phyloP scores from a whole-genome alignment of 305 asterid species.

The Withania somnifera region DNA sequence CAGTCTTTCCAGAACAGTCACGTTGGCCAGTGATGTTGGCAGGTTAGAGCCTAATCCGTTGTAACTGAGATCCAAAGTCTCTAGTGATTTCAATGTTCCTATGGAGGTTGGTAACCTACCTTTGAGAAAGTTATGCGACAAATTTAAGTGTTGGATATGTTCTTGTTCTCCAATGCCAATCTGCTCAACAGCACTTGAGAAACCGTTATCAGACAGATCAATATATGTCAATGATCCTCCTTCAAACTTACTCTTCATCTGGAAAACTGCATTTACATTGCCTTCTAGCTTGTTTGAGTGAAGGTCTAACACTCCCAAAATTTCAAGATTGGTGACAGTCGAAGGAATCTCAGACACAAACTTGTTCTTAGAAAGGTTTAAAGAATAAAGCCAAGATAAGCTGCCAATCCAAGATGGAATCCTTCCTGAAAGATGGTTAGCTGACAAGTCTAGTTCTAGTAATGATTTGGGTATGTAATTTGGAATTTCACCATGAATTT shows the following conservation, averaged over 20 bases:
- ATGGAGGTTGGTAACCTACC: constrained; percentile 36
- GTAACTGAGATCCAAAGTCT: constrained; percentile 46
- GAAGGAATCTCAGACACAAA: constrained; percentile 32
- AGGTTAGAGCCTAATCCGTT: constrained; percentile 28
- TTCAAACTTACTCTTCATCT: constrained; percentile 12
- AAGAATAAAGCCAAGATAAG: constrained; percentile 17
- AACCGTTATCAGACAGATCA: constrained; percentile 42
- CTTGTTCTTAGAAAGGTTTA: constrained; percentile 34
- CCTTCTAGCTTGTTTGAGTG: constrained; percentile 44
- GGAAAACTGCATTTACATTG: constrained; percentile 22
- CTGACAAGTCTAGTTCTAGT: constrained; percentile 44
- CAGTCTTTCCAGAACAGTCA: constrained; percentile 26
- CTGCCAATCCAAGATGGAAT: constrained; percentile 45
- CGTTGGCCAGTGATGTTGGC: constrained; percentile 33
- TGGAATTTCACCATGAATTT: constrained; percentile 28
- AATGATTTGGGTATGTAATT: constrained; percentile 22
- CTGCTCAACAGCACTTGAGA: constrained; percentile 27
- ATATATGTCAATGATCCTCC: constrained; percentile 25
- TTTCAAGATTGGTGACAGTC: constrained; percentile 23
- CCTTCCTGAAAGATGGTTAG: constrained; percentile 32
- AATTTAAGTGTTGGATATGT: constrained; percentile 20
- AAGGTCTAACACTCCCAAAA: constrained; percentile 35
- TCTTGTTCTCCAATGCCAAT: constrained; percentile 25
- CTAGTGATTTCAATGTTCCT: constrained; percentile 21
- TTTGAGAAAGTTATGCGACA: constrained; percentile 28